Conservation (phyloP, 1,284 basidiomycete genomes). For the Sanguinoderma infundibulare region DNA sequence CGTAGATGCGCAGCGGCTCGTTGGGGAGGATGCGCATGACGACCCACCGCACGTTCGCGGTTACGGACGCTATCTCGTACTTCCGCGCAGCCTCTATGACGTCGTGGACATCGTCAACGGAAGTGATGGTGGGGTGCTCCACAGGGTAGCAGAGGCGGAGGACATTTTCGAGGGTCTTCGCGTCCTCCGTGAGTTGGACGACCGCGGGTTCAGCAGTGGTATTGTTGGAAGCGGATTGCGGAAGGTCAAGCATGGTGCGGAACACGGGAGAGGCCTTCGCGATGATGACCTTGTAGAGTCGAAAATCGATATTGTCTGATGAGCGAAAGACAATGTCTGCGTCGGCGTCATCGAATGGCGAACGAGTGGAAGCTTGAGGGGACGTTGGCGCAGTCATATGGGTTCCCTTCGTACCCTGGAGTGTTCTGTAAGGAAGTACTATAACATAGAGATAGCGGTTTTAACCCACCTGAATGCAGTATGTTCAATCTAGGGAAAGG, state of each 20-base stretch:
- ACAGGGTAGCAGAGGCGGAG: conserved; percentile 44
- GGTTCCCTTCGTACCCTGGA: too few relatives aligned
- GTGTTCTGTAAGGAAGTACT: too few relatives aligned
- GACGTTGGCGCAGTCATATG: too few relatives aligned
- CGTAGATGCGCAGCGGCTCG: conserved; percentile 16
- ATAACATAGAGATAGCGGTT: too few relatives aligned
- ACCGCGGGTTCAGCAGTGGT: background rate
- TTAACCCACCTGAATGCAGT: too few relatives aligned
- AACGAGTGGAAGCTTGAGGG: background rate
- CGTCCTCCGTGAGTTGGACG: conserved; percentile 42
- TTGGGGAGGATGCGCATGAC: background rate
- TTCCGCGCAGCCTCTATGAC: conserved; percentile 27
- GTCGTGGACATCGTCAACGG: conserved; percentile 5
- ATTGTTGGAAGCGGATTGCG: background rate
- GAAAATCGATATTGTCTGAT: conserved; percentile 15
- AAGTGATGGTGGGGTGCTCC: conserved; percentile 29
- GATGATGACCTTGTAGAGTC: conserved; percentile 18
- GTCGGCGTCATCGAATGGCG: conserved; percentile 15
- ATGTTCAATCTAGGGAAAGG: too few relatives aligned
- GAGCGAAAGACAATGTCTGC: conserved; percentile 18
- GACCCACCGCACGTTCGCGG: background rate
- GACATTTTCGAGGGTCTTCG: conserved; percentile 50
- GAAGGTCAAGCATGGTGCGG: conserved; percentile 26
- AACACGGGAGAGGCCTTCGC: conserved; percentile 15
- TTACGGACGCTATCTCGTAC: conserved; percentile 22